These are phyloP conservation scores for Bryopsis sp. DNA, from an alignment of 139 green algal species.

Conservation along the genomic window DNA sequence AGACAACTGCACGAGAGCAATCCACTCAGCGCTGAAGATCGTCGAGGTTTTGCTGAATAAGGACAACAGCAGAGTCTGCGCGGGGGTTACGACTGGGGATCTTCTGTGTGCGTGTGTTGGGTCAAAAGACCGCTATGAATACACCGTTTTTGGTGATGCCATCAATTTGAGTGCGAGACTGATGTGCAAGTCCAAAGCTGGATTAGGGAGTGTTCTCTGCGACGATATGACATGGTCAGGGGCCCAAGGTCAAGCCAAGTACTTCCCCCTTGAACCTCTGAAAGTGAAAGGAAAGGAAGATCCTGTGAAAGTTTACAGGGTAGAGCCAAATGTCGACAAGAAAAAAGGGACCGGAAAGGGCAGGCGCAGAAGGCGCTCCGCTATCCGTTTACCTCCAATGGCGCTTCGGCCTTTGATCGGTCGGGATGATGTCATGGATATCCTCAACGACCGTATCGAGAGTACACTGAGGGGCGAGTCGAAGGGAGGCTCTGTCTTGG, in stretches of 20 bases:
- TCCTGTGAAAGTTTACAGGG: constrained; percentile 29
- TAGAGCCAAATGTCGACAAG: too few species aligned
- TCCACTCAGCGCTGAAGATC: constrained; percentile 39
- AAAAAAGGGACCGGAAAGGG: too few species aligned
- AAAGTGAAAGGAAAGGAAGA: constrained; percentile 46
- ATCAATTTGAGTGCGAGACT: constrained; percentile 75
- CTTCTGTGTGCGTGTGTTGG: constrained; percentile 73
- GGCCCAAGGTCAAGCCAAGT: constrained; percentile 38
- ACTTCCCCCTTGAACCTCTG: constrained; percentile 37
- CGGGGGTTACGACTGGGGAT: constrained; percentile 68
- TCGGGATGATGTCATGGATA: too few species aligned
- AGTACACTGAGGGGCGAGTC: too few species aligned
- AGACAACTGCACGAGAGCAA: constrained; percentile 47
- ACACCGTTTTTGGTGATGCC: constrained; percentile 77
- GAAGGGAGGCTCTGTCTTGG: not conserved
- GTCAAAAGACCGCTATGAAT: constrained; percentile 54
- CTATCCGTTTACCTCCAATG: too few species aligned
- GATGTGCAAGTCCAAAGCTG: constrained; percentile 48
- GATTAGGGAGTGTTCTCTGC: constrained; percentile 53
- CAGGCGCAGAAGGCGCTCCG: too few species aligned
- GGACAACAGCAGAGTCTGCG: constrained; percentile 25
- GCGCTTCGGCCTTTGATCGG: too few species aligned
- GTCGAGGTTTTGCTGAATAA: constrained; percentile 19
- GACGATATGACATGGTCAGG: constrained; percentile 46
- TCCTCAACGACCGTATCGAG: too few species aligned